These are phyloP conservation scores for Leccinellum albellum DNA, from an alignment of 768 basidiomycete species.

Conservation along the genomic window DNA sequence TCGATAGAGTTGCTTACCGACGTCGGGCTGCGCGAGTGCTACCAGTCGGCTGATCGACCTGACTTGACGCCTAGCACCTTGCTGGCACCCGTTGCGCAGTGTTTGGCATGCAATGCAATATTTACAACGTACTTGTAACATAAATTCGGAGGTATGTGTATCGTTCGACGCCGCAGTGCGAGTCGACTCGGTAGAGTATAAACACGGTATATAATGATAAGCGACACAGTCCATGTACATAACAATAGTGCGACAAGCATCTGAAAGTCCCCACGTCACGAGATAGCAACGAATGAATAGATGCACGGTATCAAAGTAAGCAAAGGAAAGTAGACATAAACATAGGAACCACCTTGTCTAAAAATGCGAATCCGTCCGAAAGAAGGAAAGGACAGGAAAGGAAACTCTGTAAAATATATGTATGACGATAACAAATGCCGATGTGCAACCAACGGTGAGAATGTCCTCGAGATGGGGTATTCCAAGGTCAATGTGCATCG, in stretches of 20 bases:
- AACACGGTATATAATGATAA: background rate
- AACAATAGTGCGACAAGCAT: background rate
- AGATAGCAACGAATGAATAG: background rate
- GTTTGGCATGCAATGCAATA: background rate
- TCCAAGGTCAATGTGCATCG: background rate
- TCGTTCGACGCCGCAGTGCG: background rate
- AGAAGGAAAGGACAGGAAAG: background rate
- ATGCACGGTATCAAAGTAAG: background rate
- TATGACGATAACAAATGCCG: background rate
- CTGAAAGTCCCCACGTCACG: no score
- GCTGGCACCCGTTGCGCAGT: background rate
- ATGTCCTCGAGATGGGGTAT: background rate
- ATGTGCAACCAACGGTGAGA: no score
- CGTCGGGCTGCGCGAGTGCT: background rate
- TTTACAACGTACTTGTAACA: background rate
- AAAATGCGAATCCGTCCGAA: background rate
- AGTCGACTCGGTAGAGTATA: background rate
- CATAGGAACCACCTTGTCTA: background rate
- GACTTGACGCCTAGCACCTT: no score
- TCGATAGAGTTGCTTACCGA: background rate
- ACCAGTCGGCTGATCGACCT: background rate
- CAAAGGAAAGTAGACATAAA: background rate
- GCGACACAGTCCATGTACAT: background rate
- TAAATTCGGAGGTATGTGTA: background rate
- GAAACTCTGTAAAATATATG: background rate